These are phyloP conservation scores for Graphilbum sp. DNA, from an alignment of 2,329 filamentous ascomycete species.

Conservation along the genomic window DNA sequence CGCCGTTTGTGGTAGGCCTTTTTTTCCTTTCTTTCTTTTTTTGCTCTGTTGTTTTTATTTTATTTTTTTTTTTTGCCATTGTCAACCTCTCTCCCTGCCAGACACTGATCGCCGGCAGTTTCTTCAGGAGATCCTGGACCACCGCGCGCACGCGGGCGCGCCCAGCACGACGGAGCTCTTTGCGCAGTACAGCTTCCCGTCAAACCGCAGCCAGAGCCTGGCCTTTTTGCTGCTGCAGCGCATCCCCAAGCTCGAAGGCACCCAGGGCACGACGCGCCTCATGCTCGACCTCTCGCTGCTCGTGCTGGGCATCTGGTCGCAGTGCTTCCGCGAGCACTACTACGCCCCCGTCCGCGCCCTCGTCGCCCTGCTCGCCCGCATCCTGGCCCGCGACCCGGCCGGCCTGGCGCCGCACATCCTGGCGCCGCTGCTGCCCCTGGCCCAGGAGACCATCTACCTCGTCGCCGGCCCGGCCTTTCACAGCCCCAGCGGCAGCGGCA, in stretches of 20 bases:
- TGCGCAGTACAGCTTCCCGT: constrained; percentile 47
- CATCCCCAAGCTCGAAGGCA: constrained; percentile 39
- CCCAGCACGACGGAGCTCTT: constrained; percentile 50
- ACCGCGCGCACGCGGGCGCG: constrained; percentile 25
- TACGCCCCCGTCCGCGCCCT: constrained; percentile 49
- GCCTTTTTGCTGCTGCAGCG: constrained; percentile 52
- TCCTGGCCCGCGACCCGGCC: constrained; percentile 43
- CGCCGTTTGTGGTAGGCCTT: too few species aligned
- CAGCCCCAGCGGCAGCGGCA: constrained; percentile 30
- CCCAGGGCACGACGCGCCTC: constrained; percentile 32
- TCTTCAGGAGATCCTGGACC: constrained; percentile 47
- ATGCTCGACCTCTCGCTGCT: constrained; percentile 48
- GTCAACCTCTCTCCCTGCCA: too few species aligned
- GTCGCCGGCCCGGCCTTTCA: constrained; percentile 40
- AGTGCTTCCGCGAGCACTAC: constrained; percentile 46
- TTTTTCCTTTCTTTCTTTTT: too few species aligned
- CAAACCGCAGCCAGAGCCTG: constrained; percentile 45
- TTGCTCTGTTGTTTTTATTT: too few species aligned
- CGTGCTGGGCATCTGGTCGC: constrained; percentile 50
- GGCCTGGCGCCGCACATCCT: constrained; percentile 43
- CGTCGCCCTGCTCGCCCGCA: constrained; percentile 45
- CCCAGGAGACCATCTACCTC: constrained; percentile 42
- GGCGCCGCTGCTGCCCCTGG: constrained; percentile 35
- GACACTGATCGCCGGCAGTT: constrained; percentile 21
- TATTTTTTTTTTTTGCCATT: too few species aligned